Evolutionary conservation across 2,329 filamentous ascomycete genomes (phyloP), one percentile per base, ranked within the genome.

Genomic region (Phialemonium atrogriseum): DNA sequence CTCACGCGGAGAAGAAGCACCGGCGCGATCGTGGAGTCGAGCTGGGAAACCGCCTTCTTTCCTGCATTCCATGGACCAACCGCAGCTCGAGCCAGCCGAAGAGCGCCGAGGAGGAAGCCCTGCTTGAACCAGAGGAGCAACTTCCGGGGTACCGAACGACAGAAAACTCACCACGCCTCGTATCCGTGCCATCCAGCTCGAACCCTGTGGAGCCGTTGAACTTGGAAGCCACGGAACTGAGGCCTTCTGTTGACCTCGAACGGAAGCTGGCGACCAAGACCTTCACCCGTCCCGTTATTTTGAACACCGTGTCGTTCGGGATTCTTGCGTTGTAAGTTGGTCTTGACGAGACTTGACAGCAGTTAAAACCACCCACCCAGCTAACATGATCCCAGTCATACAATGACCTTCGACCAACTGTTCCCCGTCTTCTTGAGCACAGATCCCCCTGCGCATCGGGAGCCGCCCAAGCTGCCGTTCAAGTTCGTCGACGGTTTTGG

Each of bases 341-440:
- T 16, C 8, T 6, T 29, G 10, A n/a, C 13, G 10, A 10, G n/a
- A 9, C 24, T 19, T 23, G 8, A 31, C 9, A 4, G 10, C 5
- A 4, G 18, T 28, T 14, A 11, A 45, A 51, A 40, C 52, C 28
- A 34, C 25, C 43, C 18, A 34, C 35, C 10, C 10, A 23, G 33
- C 49, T 57, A 40, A 52, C 49, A 28, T 26, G 10, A 19, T 17
- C 19, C 39, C 24, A 94, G 88, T 62, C 89, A 96, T 61, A 95
- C 89, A 10, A 95, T 98, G 59, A 93, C 88, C 0, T 91, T 94
- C 47, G 91, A 98, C 58, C 84, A 94, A 50, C 72, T 96, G 29
- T 79, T 96, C 46, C 89, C 91, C 0, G 84, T 95, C 2, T 86
- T 98, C 45, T 75, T 98, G 50, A 89, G 84, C 55, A 84, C 84